These are phyloP conservation scores for Lepidium didymum DNA, from an alignment of 345 rosid genomes.

Conservation along the genomic window DNA sequence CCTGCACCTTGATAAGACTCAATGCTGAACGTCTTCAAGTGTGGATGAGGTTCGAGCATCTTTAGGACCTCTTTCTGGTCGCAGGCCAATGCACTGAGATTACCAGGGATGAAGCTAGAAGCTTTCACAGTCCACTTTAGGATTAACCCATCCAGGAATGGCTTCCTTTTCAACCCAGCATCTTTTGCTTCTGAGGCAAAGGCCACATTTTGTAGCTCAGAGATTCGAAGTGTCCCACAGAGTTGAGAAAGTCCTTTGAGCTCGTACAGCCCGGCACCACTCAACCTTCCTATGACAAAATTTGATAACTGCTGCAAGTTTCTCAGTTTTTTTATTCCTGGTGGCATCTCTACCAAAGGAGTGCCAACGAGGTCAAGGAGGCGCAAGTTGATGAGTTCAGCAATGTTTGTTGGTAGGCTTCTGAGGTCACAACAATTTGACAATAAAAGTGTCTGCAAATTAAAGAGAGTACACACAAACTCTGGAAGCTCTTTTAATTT, in stretches of 20 bases:
- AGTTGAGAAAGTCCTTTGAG: conserved; percentile 26
- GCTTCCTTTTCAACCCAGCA: conserved; percentile 30
- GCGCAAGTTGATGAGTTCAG: conserved; percentile 30
- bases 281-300: conserved; percentile 23
- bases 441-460: conserved; percentile 32
- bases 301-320: conserved; percentile 26
- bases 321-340: conserved; percentile 26
- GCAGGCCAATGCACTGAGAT: conserved; percentile 7
- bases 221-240: conserved; percentile 32
- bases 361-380: conserved; percentile 29
- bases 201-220: conserved; percentile 26
- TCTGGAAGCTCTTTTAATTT: conserved; percentile 26
- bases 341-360: conserved; percentile 29
- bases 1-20: conserved; percentile 27
- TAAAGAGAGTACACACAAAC: conserved; percentile 25
- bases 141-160: conserved; percentile 20
- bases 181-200: conserved; percentile 28
- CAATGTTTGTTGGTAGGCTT: conserved; percentile 30
- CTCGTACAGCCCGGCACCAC: conserved; percentile 29
- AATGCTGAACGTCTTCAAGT: conserved; percentile 30
- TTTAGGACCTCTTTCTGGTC: conserved; percentile 32
- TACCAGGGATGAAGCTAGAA: not conserved
- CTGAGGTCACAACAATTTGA: conserved; percentile 11
- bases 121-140: conserved; percentile 27
- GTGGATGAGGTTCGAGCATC: conserved; percentile 35